A percentile compares a stretch with the other conserved stretches of the same genome.
These are phyloP conservation scores for Melampsora larici-populina DNA, from an alignment of 1,284 basidiomycete genomes.

Conservation along the genomic window DNA sequence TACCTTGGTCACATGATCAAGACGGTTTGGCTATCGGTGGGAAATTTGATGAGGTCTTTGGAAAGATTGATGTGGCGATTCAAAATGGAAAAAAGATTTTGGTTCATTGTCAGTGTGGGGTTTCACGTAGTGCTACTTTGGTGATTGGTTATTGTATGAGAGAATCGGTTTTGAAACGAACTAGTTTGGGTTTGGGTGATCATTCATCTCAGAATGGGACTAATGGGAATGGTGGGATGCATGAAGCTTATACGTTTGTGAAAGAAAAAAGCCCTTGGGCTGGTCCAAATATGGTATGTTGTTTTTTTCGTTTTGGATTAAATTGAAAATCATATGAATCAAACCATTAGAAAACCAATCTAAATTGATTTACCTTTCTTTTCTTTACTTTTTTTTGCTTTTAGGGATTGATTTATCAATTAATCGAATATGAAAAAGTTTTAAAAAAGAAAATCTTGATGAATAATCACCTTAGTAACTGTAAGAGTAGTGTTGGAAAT, in stretches of 20 bases:
- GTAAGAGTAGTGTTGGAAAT: too few relatives aligned
- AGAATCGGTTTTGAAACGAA: conserved; percentile 70
- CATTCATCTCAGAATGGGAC: conserved; percentile 24
- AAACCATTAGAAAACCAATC: background rate
- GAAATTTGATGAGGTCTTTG: conserved; percentile 74
- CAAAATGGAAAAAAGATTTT: conserved; percentile 72
- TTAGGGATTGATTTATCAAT: conserved; percentile 80
- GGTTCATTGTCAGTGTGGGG: conserved; percentile 93
- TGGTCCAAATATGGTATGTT: conserved; percentile 84
- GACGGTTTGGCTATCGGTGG: conserved; percentile 23
- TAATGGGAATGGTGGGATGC: conserved; percentile 65
- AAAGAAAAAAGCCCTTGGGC: conserved; percentile 83
- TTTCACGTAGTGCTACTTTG: conserved; percentile 87
- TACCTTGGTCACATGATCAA: conserved; percentile 77
- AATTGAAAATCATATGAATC: conserved; percentile 38
- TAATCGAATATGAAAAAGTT: conserved; percentile 75
- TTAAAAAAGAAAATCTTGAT: conserved; percentile 1
- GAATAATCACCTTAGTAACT: too few relatives aligned
- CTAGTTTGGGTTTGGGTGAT: conserved; percentile 45
- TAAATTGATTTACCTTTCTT: background rate
- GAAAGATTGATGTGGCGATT: conserved; percentile 73
- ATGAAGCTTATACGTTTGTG: conserved; percentile 68
- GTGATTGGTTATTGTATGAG: conserved; percentile 93
- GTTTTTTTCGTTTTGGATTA: conserved; percentile 26
- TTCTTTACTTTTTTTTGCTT: background rate